These are phyloP conservation scores for Pseudonitzschia delicatissima DNA, from an alignment of 108 stramenopile genomes.

Conservation along the genomic window DNA sequence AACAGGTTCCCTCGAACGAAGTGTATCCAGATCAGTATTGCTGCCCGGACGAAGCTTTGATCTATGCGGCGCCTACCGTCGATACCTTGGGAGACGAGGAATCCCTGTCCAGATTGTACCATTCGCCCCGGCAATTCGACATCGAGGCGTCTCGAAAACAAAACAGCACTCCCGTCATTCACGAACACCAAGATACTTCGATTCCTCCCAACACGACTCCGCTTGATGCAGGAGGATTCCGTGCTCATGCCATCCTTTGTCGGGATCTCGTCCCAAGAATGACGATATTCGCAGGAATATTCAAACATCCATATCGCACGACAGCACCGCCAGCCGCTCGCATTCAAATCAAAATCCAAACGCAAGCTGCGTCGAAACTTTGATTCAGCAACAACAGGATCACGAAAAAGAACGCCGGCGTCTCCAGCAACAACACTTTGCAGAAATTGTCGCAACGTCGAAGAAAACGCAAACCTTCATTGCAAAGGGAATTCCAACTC, in stretches of 20 bases:
- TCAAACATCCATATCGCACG: background rate
- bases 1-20: no score
- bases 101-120: background rate
- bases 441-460: no score
- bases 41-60: slow-evolving; percentile 12
- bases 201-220: background rate
- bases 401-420: background rate
- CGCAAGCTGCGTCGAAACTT: background rate
- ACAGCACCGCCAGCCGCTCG: background rate
- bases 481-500: slow-evolving; percentile 24
- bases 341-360: background rate
- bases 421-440: slow-evolving; percentile 8
- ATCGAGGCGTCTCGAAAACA: background rate
- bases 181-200: background rate
- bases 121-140: background rate
- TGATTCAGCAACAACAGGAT: background rate
- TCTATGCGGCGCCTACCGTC: slow-evolving; percentile 42
- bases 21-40: background rate
- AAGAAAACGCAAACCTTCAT: no score
- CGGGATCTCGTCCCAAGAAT: background rate
- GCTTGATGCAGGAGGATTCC: background rate
- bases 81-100: slow-evolving; percentile 41
- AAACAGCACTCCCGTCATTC: background rate
- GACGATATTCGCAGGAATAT: background rate
- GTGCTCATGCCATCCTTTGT: slow-evolving; percentile 1